Base-by-base conservation (phyloP, 805 yeast genomes). In the Tetrapisispora phaffii region DNA sequence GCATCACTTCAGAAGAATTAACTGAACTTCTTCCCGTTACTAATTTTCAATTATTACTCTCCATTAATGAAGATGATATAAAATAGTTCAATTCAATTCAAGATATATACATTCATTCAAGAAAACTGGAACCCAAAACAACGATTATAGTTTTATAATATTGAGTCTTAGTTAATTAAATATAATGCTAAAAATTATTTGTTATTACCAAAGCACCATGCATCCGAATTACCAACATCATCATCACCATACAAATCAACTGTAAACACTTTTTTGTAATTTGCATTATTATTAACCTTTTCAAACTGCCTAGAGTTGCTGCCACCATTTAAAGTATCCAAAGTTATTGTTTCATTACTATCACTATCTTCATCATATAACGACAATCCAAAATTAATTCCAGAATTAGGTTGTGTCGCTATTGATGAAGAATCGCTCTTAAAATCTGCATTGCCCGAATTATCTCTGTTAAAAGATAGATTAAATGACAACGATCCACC, bases 161-260 rank as follows among this genome's bases (percentile, higher is more conserved):
- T 28, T 12, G 12, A 28, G 13, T 28, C 10, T 28, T 12, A 12
- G 13, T 28, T 28, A 28, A 28, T 28, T 28, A 28, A 12, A 28
- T 10, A 28, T 10, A 28, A 28, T 28, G 13, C n/a, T 28, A 28
- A 9, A 34, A 3, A 9, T 41, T 24, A 34, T 34, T 26, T 26
- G 37, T 61, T 61, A 8, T 60, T 60, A 13, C 66, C 66, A 17
- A 63, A 45, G 12, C 58, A 49, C 67, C 67, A 63, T 20, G 54
- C 57, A 24, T 55, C 57, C 7, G 49, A 47, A 33, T 52, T 52
- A 35, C 51, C 55, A 16, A 6, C 24, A 29, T 37, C 62, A 17
- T 49, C 51, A 39, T 56, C 61, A 20, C 60, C 64, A 40, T 63
- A 63, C 16, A 63, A 47, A 47, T 61, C 61, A 12, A 62, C 44